These are phyloP conservation scores for Cercospora zeina DNA, from an alignment of 2,329 filamentous ascomycete species.

Conservation along the genomic window DNA sequence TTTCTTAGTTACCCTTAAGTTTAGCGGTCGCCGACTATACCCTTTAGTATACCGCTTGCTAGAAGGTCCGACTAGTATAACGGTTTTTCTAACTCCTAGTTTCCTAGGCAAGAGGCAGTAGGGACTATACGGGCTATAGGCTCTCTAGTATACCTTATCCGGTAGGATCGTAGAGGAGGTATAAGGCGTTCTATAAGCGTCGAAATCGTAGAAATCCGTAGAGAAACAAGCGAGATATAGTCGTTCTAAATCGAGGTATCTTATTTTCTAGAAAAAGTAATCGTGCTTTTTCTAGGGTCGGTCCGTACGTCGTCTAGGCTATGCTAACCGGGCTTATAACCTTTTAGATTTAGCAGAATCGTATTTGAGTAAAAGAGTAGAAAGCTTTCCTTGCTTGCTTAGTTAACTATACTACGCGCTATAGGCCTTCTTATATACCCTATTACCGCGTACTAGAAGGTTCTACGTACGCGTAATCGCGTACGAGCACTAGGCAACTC, in stretches of 20 bases:
- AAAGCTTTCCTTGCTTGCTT: not conserved
- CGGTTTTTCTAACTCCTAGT: not conserved
- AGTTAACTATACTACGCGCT: no score
- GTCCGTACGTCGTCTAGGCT: no score
- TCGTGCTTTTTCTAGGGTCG: not conserved
- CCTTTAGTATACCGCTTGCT: not conserved
- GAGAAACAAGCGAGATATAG: not conserved
- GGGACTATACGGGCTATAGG: not conserved
- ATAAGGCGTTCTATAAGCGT: not conserved
- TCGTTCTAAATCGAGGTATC: not conserved
- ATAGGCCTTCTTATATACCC: no score
- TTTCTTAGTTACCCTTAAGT: not conserved
- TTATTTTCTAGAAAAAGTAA: not conserved
- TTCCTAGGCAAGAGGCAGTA: not conserved
- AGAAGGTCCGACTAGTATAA: not conserved
- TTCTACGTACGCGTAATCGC: no score
- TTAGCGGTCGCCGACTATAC: not conserved
- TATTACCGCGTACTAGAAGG: no score
- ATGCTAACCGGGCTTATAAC: not conserved
- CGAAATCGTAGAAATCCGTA: not conserved
- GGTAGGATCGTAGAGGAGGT: not conserved
- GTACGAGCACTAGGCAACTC: no score
- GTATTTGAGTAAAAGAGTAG: not conserved
- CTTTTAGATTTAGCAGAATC: no score
- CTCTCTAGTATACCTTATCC: not conserved